phyloP scores from a whole-genome alignment of 441 rosid genomes.

The Pelargonium fulgidum region DNA sequence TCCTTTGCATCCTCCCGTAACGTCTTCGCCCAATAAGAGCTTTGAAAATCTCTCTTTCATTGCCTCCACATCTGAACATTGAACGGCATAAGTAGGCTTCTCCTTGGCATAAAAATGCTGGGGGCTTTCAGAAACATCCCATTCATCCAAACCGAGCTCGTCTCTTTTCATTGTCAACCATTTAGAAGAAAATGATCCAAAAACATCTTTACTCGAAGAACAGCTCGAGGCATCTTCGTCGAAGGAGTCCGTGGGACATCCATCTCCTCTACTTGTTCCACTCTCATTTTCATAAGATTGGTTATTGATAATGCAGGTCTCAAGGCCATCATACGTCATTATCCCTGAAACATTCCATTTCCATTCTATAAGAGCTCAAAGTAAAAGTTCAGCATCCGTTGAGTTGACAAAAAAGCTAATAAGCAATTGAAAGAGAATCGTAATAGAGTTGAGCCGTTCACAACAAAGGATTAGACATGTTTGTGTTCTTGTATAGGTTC shows the following conservation, averaged over 20 bases:
- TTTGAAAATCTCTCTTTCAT: constrained; percentile 85
- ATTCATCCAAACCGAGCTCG: constrained; percentile 45
- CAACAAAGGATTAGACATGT: neutral
- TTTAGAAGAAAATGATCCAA: constrained; percentile 77
- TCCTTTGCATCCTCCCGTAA: constrained; percentile 75
- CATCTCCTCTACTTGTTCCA: constrained; percentile 74
- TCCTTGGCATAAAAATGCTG: constrained; percentile 49
- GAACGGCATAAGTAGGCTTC: constrained; percentile 39
- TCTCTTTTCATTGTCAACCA: constrained; percentile 55
- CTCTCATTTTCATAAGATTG: constrained; percentile 81
- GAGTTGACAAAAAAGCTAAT: neutral
- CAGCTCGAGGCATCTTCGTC: constrained; percentile 82
- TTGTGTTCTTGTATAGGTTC: neutral
- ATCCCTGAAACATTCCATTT: constrained; percentile 42
- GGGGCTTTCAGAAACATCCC: constrained; percentile 53
- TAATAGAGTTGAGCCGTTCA: neutral
- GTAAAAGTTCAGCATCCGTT: neutral
- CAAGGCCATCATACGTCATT: constrained; percentile 76
- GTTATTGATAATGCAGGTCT: constrained; percentile 71
- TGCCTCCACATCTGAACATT: constrained; percentile 56
- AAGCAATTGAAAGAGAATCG: constrained; percentile 9
- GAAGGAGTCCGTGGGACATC: constrained; percentile 64
- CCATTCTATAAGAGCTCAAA: constrained; percentile 6
- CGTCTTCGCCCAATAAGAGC: constrained; percentile 75
- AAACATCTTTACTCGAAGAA: constrained; percentile 86